Evolutionary conservation across 2,329 filamentous ascomycete genomes (phyloP).

Genomic region (Aspergillus nomiae): DNA sequence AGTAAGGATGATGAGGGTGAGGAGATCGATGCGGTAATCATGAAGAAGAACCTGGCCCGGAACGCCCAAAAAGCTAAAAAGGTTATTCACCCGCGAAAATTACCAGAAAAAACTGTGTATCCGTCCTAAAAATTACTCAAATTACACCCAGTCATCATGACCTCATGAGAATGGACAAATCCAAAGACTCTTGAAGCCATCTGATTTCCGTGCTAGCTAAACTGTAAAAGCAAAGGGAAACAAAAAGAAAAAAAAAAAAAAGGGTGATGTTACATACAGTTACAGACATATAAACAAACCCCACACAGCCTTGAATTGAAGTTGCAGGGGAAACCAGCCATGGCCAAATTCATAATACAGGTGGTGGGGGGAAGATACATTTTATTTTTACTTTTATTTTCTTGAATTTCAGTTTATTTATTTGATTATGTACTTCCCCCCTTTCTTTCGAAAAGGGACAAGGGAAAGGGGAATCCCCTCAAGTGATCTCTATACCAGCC

Average conservation of each 20-base stretch:
- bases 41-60: slow-evolving; percentile 2
- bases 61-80: not conserved
- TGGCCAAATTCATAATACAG: not conserved
- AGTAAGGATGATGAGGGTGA: not conserved
- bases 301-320: not conserved
- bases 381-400: not conserved
- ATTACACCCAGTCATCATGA: not conserved
- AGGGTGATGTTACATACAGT: not conserved
- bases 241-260: too few relatives aligned
- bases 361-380: not conserved
- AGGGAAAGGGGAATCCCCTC: not conserved
- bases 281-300: not conserved
- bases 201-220: not conserved
- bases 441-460: not conserved
- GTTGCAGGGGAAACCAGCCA: not conserved
- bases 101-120: too few relatives aligned
- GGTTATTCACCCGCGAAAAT: not conserved
- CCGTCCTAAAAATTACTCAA: not conserved
- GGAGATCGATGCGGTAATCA: not conserved
- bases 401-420: not conserved
- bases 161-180: not conserved
- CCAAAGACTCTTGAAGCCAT: too few relatives aligned
- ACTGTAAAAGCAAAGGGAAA: not conserved
- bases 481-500: not conserved
- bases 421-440: not conserved